Base-by-base conservation (phyloP, 139 green algal species). In the Asterochloris erici region DNA sequence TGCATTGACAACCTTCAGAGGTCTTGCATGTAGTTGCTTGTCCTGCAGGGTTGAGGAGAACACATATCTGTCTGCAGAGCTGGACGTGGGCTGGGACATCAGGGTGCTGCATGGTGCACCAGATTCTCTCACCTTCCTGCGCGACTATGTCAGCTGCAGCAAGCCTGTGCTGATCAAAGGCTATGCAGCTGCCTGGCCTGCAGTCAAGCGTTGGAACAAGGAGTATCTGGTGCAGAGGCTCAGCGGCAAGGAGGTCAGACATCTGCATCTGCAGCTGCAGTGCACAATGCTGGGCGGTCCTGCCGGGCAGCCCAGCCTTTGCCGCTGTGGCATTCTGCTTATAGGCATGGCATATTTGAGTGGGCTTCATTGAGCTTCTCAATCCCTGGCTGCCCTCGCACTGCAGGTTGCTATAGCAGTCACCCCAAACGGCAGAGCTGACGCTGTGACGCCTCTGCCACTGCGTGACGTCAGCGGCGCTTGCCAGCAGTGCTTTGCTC, bases 371-470 rank as follows among this genome's bases (percentile, higher is more conserved):
- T 19, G 10, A 14, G 24, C 12, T 38, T 11, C 71, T 81, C 1
- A 63, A 16, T 63, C 9, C 12, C 12, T 61, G 26, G 10, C 24
- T 80, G 76, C 21, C 23, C n/a, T 47, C 14, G 9, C 19, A 21
- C 66, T 38, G 63, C 77, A 81, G 77, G 77, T 81, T 2, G 74
- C 77, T 63, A 63, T 81, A 14, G 77, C 77, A 28, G 77, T 81
- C 63, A 81, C 27, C 12, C 77, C 77, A 63, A 62, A 74, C 54
- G 77, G 77, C 11, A 73, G 77, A 81, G 77, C 77, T 73, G 77
- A 81, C 61, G 77, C 77, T 29, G 77, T 81, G 2, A 21, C 28
- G 28, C 61, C 73, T 63, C 61, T 19, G 17, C n/a, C 73, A 63
- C 14, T 27, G 10, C n/a, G 29, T 13, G 21, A 14, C 63, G 13